Conservation (phyloP, 139 green algal genomes). For the Tetraselmis chui region DNA sequence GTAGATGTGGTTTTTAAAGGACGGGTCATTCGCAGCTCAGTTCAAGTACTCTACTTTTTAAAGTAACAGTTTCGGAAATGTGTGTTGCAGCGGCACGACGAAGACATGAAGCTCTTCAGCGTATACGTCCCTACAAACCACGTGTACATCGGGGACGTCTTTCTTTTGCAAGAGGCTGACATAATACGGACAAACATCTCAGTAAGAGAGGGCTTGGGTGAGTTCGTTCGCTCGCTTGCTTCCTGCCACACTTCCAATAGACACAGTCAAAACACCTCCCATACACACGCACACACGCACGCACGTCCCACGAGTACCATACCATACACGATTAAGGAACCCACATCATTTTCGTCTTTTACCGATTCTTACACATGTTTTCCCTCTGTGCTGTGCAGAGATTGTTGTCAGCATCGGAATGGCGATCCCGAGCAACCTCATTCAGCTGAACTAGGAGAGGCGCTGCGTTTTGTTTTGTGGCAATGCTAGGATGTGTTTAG, state of each 20-base stretch:
- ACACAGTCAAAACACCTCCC: no score
- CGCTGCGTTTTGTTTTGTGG: no score
- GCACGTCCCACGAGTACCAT: no score
- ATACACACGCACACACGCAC: no score
- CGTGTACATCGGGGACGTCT: constrained; percentile 85
- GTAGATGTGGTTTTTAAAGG: no score
- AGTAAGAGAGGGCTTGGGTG: constrained; percentile 79
- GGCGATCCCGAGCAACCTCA: constrained; percentile 28
- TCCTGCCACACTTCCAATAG: not conserved
- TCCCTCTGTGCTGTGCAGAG: constrained; percentile 30
- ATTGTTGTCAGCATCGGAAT: constrained; percentile 45
- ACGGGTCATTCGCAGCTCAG: no score
- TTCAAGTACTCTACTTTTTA: not conserved
- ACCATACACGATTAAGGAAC: no score
- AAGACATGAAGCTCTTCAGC: constrained; percentile 52
- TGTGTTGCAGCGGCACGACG: not conserved
- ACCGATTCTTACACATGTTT: no score
- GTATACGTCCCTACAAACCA: constrained; percentile 94
- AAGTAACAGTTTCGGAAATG: not conserved
- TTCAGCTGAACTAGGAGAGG: constrained; percentile 3
- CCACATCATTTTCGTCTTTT: no score
- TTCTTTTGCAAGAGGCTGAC: constrained; percentile 72
- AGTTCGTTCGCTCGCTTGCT: constrained; percentile 9
- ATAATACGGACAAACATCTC: constrained; percentile 83
- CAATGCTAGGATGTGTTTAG: no score